Evolutionary conservation across 1,284 basidiomycete genomes (phyloP), one percentile per base, ranked within the genome.

Genomic region (Ustilago xerochloae): DNA sequence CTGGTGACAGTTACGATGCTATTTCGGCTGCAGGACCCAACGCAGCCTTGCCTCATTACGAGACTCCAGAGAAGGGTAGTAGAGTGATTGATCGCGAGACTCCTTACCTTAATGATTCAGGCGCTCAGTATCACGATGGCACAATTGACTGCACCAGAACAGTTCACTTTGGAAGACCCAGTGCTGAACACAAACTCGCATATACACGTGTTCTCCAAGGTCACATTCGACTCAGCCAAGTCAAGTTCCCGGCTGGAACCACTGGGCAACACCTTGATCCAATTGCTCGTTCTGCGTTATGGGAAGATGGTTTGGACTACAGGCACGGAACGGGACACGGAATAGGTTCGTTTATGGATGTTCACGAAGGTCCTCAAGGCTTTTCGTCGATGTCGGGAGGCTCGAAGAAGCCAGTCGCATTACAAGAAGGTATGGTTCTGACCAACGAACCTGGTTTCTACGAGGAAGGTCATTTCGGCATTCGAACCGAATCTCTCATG

Each of bases 61-160:
- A 83, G 74, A 82, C 81, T 30, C 81, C 81, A 0, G 65, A 69
- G 20, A 54, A 72, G 18, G 67, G 62, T 9, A 63, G 73, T 43
- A 65, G 64, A 0, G 47, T 81, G n/a, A 79, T 83, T 38, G 79
- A 80, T 35, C 59, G 72, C 7, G 47, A 67, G 41, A 70, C 79
- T 22, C 81, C 81, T 10, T 83, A 80, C 56, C 63, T 83, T 38
- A 81, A 77, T 51, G 81, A 83, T 46, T 75, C 75, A 26, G 81
- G 81, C 4, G 77, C 67, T 2, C 81, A 83, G 64, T 82, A 81
- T 38, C 64, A 74, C 36, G 79, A 83, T 58, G 81, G 81, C 20
- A 83, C 81, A 16, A 82, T 82, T 52, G 81, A 83, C 47, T 79
- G 76, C 46, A 83, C 81, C 5, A 68, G 81, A 8, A 83, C 81